These are phyloP conservation scores for Leccinum holopus DNA, from an alignment of 1,284 basidiomycete species.

Conservation along the genomic window DNA sequence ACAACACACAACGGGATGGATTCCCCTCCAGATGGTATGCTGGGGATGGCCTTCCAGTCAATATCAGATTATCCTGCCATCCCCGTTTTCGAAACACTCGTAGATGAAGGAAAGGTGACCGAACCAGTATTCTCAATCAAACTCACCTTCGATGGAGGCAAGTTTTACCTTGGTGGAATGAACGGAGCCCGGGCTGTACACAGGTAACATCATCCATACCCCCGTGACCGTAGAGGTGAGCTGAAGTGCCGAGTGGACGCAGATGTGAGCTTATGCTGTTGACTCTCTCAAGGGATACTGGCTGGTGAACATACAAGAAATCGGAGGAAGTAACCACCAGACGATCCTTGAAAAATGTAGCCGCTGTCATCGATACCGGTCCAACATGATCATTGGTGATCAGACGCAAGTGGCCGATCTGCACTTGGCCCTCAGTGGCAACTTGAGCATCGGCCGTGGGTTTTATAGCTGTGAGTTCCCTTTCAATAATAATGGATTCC, in stretches of 20 bases:
- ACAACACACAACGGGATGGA: neutral
- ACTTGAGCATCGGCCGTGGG: neutral
- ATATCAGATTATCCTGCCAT: neutral
- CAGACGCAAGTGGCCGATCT: no score
- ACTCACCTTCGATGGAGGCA: neutral
- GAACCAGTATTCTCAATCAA: neutral
- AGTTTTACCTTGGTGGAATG: neutral
- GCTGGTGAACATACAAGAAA: neutral
- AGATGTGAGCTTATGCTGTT: neutral
- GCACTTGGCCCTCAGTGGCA: neutral
- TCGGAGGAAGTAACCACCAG: neutral
- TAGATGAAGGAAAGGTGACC: neutral
- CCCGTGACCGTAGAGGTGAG: neutral
- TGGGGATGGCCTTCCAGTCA: neutral
- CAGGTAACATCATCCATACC: neutral
- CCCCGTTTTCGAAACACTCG: neutral
- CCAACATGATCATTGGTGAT: neutral
- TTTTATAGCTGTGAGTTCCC: neutral
- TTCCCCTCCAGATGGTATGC: neutral
- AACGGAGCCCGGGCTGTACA: neutral
- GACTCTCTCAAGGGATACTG: neutral
- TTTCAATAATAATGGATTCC: neutral
- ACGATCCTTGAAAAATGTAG: neutral
- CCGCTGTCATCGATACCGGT: neutral
- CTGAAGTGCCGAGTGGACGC: neutral